These are phyloP conservation scores for Saccharomyces jurei DNA, from an alignment of 805 yeast genomes.

Conservation along the genomic window DNA sequence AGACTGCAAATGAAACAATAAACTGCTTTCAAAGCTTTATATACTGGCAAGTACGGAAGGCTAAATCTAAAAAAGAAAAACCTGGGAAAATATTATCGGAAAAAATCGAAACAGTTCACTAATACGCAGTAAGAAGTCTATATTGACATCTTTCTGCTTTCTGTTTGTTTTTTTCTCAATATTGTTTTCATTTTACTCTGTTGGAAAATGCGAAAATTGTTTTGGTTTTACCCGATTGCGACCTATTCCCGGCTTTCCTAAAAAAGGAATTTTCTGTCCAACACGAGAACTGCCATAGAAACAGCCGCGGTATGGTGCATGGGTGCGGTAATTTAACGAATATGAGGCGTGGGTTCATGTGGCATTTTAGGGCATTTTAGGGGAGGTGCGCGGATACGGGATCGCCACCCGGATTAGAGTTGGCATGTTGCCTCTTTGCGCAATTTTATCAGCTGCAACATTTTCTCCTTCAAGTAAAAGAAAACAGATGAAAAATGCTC, in stretches of 20 bases:
- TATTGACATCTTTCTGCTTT: not conserved
- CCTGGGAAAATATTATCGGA: not conserved
- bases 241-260: not conserved
- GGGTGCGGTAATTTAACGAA: not conserved
- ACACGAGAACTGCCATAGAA: not conserved
- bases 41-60: not conserved
- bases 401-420: not conserved
- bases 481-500: not conserved
- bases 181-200: not conserved
- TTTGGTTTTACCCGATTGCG: not conserved
- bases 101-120: not conserved
- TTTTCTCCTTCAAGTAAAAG: not conserved
- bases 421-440: not conserved
- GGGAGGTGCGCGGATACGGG: not conserved
- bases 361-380: not conserved
- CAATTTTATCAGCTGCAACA: not conserved
- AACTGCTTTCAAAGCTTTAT: not conserved
- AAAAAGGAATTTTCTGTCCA: not conserved
- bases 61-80: not conserved
- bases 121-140: not conserved
- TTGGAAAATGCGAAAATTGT: not conserved
- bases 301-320: not conserved
- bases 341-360: not conserved
- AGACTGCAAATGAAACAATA: not conserved
- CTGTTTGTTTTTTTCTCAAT: not conserved